Evolutionary conservation across 2,329 filamentous ascomycete genomes (phyloP).

Genomic region (Ambrosiella beaveri): DNA sequence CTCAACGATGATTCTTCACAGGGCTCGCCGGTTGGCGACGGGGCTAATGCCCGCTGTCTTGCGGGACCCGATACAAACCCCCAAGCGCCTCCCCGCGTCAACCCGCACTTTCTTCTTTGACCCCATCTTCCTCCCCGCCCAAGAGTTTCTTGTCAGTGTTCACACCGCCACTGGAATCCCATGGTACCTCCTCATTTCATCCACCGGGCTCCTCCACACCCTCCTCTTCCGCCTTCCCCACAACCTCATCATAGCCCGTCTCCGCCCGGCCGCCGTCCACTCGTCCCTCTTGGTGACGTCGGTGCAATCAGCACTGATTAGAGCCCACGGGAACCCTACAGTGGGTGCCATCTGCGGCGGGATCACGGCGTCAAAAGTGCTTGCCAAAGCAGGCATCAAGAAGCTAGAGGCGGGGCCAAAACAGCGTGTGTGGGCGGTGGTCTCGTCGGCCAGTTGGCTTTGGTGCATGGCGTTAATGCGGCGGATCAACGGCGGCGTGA

Average conservation of each 20-base stretch:
- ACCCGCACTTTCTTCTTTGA: conserved; percentile 10
- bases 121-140: conserved; percentile 21
- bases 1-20: no score
- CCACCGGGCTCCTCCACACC: conserved; percentile 31
- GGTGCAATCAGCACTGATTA: conserved; percentile 13
- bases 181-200: conserved; percentile 37
- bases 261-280: conserved; percentile 16
- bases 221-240: conserved; percentile 30
- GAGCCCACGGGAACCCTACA: conserved; percentile 15
- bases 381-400: no score
- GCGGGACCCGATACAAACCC: background rate
- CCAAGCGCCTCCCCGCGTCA: background rate
- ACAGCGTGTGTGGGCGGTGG: conserved; percentile 3
- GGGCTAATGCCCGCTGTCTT: background rate
- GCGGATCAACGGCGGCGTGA: conserved; percentile 16
- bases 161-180: conserved; percentile 29
- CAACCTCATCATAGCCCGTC: conserved; percentile 23
- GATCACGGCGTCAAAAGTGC: background rate
- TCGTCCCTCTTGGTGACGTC: conserved; percentile 15
- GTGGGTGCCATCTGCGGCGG: no score
- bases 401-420: no score
- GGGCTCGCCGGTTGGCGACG: no score
- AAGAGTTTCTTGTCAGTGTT: conserved; percentile 26
- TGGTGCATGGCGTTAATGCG: conserved; percentile 15
- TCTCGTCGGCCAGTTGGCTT: conserved; percentile 9